Evolutionary conservation across 1,284 basidiomycete genomes (phyloP).

Genomic region (Exobasidium cylindrosporum): DNA sequence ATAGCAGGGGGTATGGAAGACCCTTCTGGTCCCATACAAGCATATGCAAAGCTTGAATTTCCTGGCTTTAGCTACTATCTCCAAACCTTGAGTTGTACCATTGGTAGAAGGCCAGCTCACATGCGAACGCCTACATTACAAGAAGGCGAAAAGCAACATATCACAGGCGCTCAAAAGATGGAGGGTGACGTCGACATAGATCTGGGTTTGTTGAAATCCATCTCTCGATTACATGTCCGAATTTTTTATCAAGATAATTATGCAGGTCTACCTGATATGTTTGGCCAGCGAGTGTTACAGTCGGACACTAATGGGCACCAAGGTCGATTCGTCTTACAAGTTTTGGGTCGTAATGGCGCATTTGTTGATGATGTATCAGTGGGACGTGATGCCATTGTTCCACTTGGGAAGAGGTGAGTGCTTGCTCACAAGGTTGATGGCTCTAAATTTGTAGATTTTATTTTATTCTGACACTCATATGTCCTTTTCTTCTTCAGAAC

Average conservation of each 20-base stretch:
- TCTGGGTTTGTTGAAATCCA: conserved; percentile 91
- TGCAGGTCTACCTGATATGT: neutral
- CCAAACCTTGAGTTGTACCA: conserved; percentile 72
- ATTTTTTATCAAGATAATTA: conserved; percentile 64
- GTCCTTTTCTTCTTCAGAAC: no score
- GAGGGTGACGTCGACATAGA: conserved; percentile 71
- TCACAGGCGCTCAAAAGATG: conserved; percentile 33
- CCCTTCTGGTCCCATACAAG: conserved; percentile 63
- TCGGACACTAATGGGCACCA: conserved; percentile 54
- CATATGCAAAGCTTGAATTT: conserved; percentile 89
- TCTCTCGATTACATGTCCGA: conserved; percentile 90
- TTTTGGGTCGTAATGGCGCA: conserved; percentile 90
- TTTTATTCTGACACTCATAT: no score
- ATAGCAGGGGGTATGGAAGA: conserved; percentile 3
- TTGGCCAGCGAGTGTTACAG: neutral
- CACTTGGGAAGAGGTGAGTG: conserved; percentile 44
- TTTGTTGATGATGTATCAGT: conserved; percentile 97
- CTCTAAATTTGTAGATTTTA: no score
- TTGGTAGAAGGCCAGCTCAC: conserved; percentile 61
- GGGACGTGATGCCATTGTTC: conserved; percentile 76
- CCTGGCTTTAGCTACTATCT: conserved; percentile 83
- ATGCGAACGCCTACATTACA: conserved; percentile 20
- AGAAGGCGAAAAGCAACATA: conserved; percentile 21
- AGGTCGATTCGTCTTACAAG: conserved; percentile 80
- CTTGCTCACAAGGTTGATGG: no score